Evolutionary conservation across 805 yeast species (phyloP), one percentile per base, ranked within the genome.

Genomic region (Starmerella powellii): DNA sequence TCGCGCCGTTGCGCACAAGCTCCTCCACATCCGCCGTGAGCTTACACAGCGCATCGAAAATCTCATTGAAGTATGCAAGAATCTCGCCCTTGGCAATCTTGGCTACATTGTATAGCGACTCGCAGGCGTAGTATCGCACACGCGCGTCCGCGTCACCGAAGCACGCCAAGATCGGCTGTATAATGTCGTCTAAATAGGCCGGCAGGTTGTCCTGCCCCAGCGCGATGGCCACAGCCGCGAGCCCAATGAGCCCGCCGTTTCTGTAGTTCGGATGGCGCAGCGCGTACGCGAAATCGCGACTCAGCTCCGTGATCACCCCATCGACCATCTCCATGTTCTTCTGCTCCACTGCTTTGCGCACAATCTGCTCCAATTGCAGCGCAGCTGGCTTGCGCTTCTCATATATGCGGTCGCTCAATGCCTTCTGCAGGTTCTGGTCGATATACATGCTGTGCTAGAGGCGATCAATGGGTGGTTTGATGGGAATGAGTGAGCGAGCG

Each of bases 81-180:
- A 91, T 83, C 61, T 91, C 97, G 23, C 97, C 97, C 52, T 94
- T 77, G 3, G 97, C 94, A 17, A 91, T 93, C 57, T 91, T 91
- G 36, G 97, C 94, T 35, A 91, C 87, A 62, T 91, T 91, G 62
- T 91, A 91, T 47, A 91, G 68, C 37, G 94, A 80, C 57, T 91
- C 98, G 64, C 97, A 91, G 0, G 98, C 96, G 60, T 86, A 91
- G 56, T 91, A 91, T 41, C 98, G 70, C 8, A 91, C 98, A 51
- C 94, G 74, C n/a, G 95, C 88, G 59, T 91, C 95, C 46, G 91
- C 95, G 56, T 91, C 98, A 38, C 94, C 88, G 60, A 91, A 91
- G 45, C 96, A 88, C 0, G 95, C 88, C 53, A 91, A 67, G 12
- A 91, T 94, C 0, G 98, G 96, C 47, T 84, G 91, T 48, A 91